These are phyloP conservation scores for Neurospora sp. DNA, from an alignment of 495 filamentous ascomycete species.

Conservation along the genomic window DNA sequence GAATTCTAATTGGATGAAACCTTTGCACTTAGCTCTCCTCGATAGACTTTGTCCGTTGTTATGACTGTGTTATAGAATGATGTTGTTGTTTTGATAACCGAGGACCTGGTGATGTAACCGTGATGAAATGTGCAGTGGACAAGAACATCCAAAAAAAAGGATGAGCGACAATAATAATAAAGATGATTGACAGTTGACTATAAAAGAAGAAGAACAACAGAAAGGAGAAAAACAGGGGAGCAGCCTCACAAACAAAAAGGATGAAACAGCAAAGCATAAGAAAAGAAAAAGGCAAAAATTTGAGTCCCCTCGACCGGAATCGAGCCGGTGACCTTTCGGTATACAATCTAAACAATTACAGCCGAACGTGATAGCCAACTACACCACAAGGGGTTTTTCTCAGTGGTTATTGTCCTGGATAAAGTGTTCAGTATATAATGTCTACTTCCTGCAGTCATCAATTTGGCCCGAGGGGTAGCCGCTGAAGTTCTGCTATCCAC, in stretches of 20 bases:
- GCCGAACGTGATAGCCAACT: not conserved
- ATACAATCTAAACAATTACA: not conserved
- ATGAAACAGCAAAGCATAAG: too few relatives aligned
- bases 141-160: too few relatives aligned
- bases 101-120: not conserved
- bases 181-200: too few relatives aligned
- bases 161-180: too few relatives aligned
- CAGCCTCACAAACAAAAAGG: not conserved
- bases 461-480: not conserved
- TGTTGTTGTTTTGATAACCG: not conserved
- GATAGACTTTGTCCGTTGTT: not conserved
- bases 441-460: not conserved
- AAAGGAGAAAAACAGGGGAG: not conserved
- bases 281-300: not conserved
- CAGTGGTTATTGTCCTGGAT: not conserved
- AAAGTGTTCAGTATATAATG: not conserved
- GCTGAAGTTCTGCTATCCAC: too few relatives aligned
- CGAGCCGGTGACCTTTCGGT: not conserved
- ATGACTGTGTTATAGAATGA: not conserved
- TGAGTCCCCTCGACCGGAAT: not conserved
- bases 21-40: not conserved
- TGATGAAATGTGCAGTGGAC: not conserved
- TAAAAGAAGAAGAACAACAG: not conserved
- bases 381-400: not conserved
- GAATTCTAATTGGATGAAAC: not conserved